Conservation (phyloP, 2,329 filamentous ascomycete genomes). For the Aspergillus pseudoterreus region DNA sequence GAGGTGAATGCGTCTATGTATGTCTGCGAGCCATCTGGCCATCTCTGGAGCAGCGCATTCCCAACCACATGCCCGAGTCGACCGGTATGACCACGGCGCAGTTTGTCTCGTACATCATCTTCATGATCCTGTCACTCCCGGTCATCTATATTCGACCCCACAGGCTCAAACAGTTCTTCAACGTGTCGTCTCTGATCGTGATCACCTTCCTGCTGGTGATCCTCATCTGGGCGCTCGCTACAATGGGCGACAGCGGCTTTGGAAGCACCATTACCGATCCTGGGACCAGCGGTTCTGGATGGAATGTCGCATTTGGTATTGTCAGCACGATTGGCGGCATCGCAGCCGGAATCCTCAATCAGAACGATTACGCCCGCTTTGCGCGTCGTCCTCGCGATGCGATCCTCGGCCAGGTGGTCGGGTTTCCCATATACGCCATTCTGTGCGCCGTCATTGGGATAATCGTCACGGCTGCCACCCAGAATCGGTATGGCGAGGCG, state of each 20-base stretch:
- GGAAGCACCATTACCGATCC: slow-evolving; percentile 15
- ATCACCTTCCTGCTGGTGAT: slow-evolving; percentile 42
- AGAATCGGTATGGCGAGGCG: slow-evolving; percentile 23
- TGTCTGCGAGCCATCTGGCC: slow-evolving; percentile 47
- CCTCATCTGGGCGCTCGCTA: slow-evolving; percentile 45
- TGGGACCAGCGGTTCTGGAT: slow-evolving; percentile 7
- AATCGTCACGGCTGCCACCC: slow-evolving; percentile 26
- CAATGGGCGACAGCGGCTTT: slow-evolving; percentile 42
- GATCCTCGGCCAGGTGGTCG: slow-evolving; percentile 22
- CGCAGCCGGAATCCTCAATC: slow-evolving; percentile 28
- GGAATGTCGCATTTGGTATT: slow-evolving; percentile 27
- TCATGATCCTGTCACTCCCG: slow-evolving; percentile 43
- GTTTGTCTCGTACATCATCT: slow-evolving; percentile 45
- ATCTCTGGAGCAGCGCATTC: slow-evolving; percentile 40
- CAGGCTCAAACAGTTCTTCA: slow-evolving; percentile 42
- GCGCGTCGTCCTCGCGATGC: slow-evolving; percentile 19
- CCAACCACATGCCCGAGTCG: slow-evolving; percentile 39
- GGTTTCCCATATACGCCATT: slow-evolving; percentile 20
- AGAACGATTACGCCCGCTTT: slow-evolving; percentile 31
- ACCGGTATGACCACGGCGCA: slow-evolving; percentile 45
- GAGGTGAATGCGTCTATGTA: slow-evolving; percentile 46
- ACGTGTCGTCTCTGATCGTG: slow-evolving; percentile 38
- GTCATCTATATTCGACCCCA: slow-evolving; percentile 46
- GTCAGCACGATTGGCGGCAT: slow-evolving; percentile 29
- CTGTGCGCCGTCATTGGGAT: slow-evolving; percentile 24